phyloP scores from a whole-genome alignment of 192 early-diverging fungal genomes.

The Coemansia interrupta region DNA sequence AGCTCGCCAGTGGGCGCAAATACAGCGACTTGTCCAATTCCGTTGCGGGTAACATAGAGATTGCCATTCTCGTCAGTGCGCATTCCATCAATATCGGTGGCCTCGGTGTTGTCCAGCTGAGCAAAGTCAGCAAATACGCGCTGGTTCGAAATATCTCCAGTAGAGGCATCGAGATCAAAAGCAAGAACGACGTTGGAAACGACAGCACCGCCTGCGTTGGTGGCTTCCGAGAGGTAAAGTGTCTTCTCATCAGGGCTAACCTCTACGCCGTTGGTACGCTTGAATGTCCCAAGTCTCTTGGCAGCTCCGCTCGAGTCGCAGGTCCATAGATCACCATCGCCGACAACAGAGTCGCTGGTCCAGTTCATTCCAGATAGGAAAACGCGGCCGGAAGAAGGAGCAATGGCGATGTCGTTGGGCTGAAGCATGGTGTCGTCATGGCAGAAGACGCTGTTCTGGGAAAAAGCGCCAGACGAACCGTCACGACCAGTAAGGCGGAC shows the following conservation, averaged over 20 bases:
- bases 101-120: constrained; percentile 41
- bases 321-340: constrained; percentile 55
- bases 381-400: constrained; percentile 27
- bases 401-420: constrained; percentile 55
- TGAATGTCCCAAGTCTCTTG: constrained; percentile 28
- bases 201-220: constrained; percentile 36
- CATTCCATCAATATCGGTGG: constrained; percentile 58
- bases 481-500: constrained; percentile 1
- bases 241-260: constrained; percentile 55
- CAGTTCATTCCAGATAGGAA: constrained; percentile 52
- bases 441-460: constrained; percentile 27
- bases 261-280: constrained; percentile 60
- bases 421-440: constrained; percentile 35
- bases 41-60: constrained; percentile 57
- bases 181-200: constrained; percentile 50
- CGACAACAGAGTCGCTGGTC: constrained; percentile 37
- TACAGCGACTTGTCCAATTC: constrained; percentile 51
- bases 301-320: constrained; percentile 45
- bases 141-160: constrained; percentile 31
- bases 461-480: constrained; percentile 4
- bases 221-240: constrained; percentile 57
- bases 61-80: constrained; percentile 54
- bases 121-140: constrained; percentile 52
- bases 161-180: constrained; percentile 45
- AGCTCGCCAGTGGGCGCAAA: constrained; percentile 46